These are phyloP conservation scores for Penicillium paradoxum DNA, from an alignment of 495 filamentous ascomycete genomes.

Conservation along the genomic window DNA sequence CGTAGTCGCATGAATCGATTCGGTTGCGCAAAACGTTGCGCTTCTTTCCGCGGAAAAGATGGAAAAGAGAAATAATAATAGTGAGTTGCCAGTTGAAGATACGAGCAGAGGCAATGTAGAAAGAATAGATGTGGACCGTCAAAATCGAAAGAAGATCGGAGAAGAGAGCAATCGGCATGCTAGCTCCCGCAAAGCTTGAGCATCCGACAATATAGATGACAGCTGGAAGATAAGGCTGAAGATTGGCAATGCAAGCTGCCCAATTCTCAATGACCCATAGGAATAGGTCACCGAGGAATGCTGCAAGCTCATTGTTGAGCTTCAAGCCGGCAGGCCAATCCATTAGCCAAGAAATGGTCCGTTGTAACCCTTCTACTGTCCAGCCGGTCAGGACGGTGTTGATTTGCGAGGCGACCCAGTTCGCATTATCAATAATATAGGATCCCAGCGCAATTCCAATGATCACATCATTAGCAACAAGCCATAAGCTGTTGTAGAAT, in stretches of 20 bases:
- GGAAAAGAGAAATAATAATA: slow-evolving; percentile 93
- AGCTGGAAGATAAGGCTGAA: slow-evolving; percentile 74
- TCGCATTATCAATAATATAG: slow-evolving; percentile 93
- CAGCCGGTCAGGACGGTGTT: slow-evolving; percentile 71
- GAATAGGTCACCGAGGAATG: slow-evolving; percentile 90
- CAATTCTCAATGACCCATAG: slow-evolving; percentile 98
- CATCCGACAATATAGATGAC: slow-evolving; percentile 92
- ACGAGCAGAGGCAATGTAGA: slow-evolving; percentile 91
- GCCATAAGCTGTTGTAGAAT: slow-evolving; percentile 98
- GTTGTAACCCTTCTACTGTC: slow-evolving; percentile 82
- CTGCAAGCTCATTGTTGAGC: slow-evolving; percentile 89
- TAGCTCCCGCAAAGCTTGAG: slow-evolving; percentile 90
- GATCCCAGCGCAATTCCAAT: slow-evolving; percentile 95
- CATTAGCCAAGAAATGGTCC: slow-evolving; percentile 93
- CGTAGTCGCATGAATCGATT: slow-evolving; percentile 98
- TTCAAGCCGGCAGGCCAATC: slow-evolving; percentile 98
- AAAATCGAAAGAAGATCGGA: slow-evolving; percentile 90
- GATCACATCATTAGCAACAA: slow-evolving; percentile 97
- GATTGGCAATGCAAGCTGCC: slow-evolving; percentile 73
- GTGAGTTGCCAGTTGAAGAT: slow-evolving; percentile 99
- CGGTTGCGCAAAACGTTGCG: slow-evolving; percentile 94
- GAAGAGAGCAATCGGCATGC: slow-evolving; percentile 93
- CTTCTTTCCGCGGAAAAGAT: slow-evolving; percentile 97
- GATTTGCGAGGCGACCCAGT: slow-evolving; percentile 78
- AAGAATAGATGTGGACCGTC: slow-evolving; percentile 94